phyloP scores from a whole-genome alignment of 1,284 basidiomycete genomes.

The Ganoderma boninense region DNA sequence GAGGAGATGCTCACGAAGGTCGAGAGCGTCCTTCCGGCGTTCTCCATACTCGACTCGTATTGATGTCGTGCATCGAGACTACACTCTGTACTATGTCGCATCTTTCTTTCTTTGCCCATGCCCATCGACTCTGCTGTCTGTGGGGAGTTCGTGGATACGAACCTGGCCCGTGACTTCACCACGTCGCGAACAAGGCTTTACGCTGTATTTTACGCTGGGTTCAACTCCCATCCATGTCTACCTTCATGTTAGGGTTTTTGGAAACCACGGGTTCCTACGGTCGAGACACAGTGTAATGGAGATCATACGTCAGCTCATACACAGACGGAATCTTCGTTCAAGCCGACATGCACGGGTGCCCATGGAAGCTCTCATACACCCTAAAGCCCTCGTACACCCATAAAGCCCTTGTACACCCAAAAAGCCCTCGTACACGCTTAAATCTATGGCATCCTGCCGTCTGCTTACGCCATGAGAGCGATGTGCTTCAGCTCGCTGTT shows the following conservation, averaged over 20 bases:
- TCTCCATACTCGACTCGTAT: constrained; percentile 39
- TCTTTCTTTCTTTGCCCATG: constrained; percentile 1
- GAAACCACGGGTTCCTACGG: neutral
- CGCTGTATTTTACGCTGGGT: constrained; percentile 28
- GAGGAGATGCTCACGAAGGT: constrained; percentile 93
- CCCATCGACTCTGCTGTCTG: neutral
- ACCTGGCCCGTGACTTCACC: constrained; percentile 22
- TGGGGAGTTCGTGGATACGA: neutral
- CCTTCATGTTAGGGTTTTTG: constrained; percentile 14
- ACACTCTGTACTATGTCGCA: neutral
- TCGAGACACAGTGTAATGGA: neutral
- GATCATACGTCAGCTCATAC: neutral
- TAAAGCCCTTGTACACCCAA: neutral
- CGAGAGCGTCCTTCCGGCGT: constrained; percentile 73
- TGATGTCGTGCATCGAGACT: neutral
- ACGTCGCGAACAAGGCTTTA: constrained; percentile 14
- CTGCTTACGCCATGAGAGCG: constrained; percentile 65
- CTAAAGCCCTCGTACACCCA: no score
- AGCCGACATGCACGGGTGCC: neutral
- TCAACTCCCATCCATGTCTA: constrained; percentile 30
- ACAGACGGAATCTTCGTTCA: neutral
- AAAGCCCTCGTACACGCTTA: no score
- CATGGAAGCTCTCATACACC: neutral
- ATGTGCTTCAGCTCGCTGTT: constrained; percentile 84
- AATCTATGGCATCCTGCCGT: neutral